Base-by-base conservation (phyloP, 768 basidiomycete genomes). In the Pluteus cervinus region DNA sequence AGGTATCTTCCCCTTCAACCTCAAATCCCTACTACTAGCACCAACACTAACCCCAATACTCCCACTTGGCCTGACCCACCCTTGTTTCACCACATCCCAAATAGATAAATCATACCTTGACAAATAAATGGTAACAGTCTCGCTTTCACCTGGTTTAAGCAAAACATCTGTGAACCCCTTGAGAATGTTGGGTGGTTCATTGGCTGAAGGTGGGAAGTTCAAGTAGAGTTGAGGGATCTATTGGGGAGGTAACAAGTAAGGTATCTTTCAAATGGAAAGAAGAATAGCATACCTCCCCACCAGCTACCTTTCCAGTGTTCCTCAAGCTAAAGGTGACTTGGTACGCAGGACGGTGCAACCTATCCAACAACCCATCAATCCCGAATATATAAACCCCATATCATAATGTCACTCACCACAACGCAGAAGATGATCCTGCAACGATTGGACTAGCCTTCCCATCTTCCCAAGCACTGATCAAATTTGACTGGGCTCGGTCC, bases 151-250 rank as follows among this genome's bases (percentile, higher is more conserved):
- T 1, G 76, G 67, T 2, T 49, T 34, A 1, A 84, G 45, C 7
- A 66, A 63, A 21, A 79, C 58, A 49, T 83, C 65, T 10, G 71
- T 73, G 63, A 89, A 88, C 2, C 86, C 86, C 44, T 71, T 76
- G 22, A 86, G 65, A 22, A 88, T 52, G 3, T 75, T 76, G 1
- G 86, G 86, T 2, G 86, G 86, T 51, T 87, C 83, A 24, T 69
- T 70, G 3, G 81, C 66, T 1, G 70, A 73, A 0, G 62, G 37
- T 0, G 82, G 81, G 63, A 79, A 75, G 54, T 82, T 73, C 18
- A 89, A 20, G 58, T 88, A 90, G 12, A 89, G 56, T 63, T 89
- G 86, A 7, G 85, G 76, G 31, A 80, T 76, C 76, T 85, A 46
- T n/a, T n/a, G 30, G 15, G 14, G 35, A 24, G 10, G 42, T 14